Evolutionary conservation across 345 rosid species (phyloP), one percentile per base, ranked within the genome.

Genomic region (Acer negundo): DNA sequence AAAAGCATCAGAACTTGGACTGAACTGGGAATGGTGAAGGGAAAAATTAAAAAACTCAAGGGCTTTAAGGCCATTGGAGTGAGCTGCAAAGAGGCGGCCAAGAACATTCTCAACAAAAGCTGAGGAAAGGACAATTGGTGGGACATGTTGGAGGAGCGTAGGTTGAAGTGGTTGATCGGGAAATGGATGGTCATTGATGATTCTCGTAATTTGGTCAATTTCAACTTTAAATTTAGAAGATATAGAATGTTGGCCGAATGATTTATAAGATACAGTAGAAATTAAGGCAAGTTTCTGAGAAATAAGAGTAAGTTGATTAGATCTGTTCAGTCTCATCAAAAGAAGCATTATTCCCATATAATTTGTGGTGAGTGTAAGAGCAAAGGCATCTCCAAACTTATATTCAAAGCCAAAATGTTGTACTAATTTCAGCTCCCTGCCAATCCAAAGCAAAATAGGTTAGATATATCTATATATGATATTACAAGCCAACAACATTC

Each of bases 21-120:
- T 22, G 4, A 55, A 77, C n/a, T 80, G 86, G 40, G 87, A 66
- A 79, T 75, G 81, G 44, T 47, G 62, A 59, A 87, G 80, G 28
- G 85, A 81, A 68, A 84, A 87, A 13, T 82, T 86, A 80, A 95
- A 95, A 82, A 95, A 92, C 40, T 95, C 96, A 66, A 93, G 80
- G 67, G 97, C 98, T 81, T 95, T 95, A 16, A 95, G 89, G 38
- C 98, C 98, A 70, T 93, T 95, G 67, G 93, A 87, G 69, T 95
- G 98, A 9, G 97, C 87, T 10, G 93, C 94, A 74, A 95, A 95
- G 76, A 95, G 94, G 62, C 88, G 89, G 70, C 98, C 98, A 19
- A 95, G 98, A 61, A 92, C 89, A 53, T 85, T 80, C 51, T 94
- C 96, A 10, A 89, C 89, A 15, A 88, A 80, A 40, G 42, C 38